A percentile compares a stretch with the other conserved stretches of the same genome.
Conservation (phyloP, 2,329 filamentous ascomycete species). For the Reticulascus tulasneorum region DNA sequence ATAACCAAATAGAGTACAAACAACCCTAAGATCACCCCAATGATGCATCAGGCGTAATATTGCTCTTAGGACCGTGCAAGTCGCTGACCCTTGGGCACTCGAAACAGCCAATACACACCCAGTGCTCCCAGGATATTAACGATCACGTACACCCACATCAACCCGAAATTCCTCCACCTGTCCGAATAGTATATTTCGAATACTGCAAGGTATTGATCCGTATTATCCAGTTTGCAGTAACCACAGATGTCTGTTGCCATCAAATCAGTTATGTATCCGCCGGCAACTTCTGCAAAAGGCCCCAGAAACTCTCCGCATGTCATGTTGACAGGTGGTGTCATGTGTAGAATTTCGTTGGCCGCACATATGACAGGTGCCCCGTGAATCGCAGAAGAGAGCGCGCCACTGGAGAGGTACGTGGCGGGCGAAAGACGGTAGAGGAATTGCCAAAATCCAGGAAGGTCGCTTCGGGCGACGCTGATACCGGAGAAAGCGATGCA, state of each 20-base stretch:
- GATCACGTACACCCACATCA: conserved; percentile 49
- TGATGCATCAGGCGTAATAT: too few relatives aligned
- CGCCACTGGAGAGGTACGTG: conserved; percentile 23
- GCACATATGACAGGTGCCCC: conserved; percentile 12
- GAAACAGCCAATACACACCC: conserved; percentile 41
- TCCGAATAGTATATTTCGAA: conserved; percentile 42
- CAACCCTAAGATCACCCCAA: too few relatives aligned
- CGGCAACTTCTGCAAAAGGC: conserved; percentile 6
- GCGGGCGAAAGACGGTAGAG: conserved; percentile 19
- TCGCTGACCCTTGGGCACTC: conserved; percentile 25
- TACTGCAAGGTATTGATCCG: conserved; percentile 31
- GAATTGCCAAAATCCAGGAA: conserved; percentile 16
- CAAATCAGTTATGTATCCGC: conserved; percentile 10
- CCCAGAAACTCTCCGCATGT: conserved; percentile 14
- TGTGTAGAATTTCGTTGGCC: conserved; percentile 11
- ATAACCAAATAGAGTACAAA: too few relatives aligned
- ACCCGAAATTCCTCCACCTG: conserved; percentile 53
- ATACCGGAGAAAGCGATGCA: conserved; percentile 16
- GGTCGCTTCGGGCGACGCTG: conserved; percentile 8
- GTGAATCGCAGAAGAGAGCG: conserved; percentile 21
- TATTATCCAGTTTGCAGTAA: conserved; percentile 34
- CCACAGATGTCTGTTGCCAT: conserved; percentile 37
- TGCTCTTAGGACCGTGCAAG: too few relatives aligned
- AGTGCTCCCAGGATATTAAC: conserved; percentile 45
- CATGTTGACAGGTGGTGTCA: conserved; percentile 9